These are phyloP conservation scores for Cardamine resedifolia DNA, from an alignment of 345 rosid species.

Conservation along the genomic window DNA sequence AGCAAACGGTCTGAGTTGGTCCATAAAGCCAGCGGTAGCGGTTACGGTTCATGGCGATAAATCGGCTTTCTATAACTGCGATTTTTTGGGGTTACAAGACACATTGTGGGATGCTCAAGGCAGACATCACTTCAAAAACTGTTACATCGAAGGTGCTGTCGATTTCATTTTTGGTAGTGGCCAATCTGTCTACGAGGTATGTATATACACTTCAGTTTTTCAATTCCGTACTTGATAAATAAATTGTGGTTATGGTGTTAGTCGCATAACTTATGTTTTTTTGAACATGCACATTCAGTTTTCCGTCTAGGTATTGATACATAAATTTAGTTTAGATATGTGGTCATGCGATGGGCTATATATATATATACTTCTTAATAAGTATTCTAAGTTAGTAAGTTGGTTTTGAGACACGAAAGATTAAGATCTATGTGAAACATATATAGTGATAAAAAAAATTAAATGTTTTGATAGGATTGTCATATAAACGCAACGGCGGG, in stretches of 20 bases:
- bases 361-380: too few species aligned
- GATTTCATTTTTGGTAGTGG: constrained; percentile 62
- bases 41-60: constrained; percentile 50
- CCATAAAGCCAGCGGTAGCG: constrained; percentile 47
- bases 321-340: too few species aligned
- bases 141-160: constrained; percentile 57
- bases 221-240: not conserved
- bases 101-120: constrained; percentile 55
- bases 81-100: constrained; percentile 60
- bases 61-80: constrained; percentile 48
- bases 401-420: not conserved
- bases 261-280: too few species aligned
- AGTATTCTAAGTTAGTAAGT: too few species aligned
- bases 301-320: too few species aligned
- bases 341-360: too few species aligned
- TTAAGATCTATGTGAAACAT: not conserved
- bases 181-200: constrained; percentile 59
- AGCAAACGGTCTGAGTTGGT: not conserved
- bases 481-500: constrained; percentile 43
- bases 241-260: too few species aligned
- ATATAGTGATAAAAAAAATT: not conserved
- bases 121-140: constrained; percentile 46
- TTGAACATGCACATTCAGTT: too few species aligned
- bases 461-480: constrained; percentile 41
- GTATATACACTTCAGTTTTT: not conserved